Percentiles rank a stretch among this genome's conserved stretches.
Conservation (phyloP, 345 rosid genomes). For the Viola odorata region DNA sequence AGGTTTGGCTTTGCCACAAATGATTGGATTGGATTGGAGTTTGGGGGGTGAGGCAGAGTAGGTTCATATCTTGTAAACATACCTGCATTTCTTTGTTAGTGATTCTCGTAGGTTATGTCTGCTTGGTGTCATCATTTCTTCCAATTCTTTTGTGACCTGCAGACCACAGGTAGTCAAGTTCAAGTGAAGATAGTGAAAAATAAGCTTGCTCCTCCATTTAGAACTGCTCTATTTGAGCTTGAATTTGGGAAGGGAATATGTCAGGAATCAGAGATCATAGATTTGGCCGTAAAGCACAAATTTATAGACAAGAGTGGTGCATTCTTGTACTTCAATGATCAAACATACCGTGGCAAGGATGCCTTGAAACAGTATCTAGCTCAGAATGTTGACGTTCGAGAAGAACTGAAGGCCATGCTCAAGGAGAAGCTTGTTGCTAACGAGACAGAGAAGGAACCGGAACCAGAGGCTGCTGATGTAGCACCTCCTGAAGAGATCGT, state of each 20-base stretch:
- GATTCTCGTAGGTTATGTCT: neutral
- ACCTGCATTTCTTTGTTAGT: neutral
- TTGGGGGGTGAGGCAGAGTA: neutral
- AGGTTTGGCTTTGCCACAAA: neutral
- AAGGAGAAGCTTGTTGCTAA: conserved; percentile 47
- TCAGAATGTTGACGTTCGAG: conserved; percentile 39
- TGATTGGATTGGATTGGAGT: neutral
- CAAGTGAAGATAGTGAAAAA: conserved; percentile 86
- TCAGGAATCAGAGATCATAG: conserved; percentile 63
- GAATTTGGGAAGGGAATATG: conserved; percentile 95
- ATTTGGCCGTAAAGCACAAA: conserved; percentile 67
- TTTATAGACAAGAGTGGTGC: conserved; percentile 50
- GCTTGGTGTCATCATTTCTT: neutral
- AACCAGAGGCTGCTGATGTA: conserved; percentile 26
- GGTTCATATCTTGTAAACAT: neutral
- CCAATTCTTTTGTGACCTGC: conserved; percentile 15
- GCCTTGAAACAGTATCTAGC: conserved; percentile 53
- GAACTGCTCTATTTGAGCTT: conserved; percentile 74
- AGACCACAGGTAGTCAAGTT: conserved; percentile 75
- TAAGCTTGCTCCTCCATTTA: conserved; percentile 93
- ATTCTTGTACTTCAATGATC: conserved; percentile 38
- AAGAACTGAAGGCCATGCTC: conserved; percentile 59
- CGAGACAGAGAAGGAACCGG: conserved; percentile 25
- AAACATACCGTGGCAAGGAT: conserved; percentile 72
- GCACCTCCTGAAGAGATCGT: conserved; percentile 31